Base-by-base conservation (phyloP, 2,329 filamentous ascomycete genomes). In the Alternaria viburni region DNA sequence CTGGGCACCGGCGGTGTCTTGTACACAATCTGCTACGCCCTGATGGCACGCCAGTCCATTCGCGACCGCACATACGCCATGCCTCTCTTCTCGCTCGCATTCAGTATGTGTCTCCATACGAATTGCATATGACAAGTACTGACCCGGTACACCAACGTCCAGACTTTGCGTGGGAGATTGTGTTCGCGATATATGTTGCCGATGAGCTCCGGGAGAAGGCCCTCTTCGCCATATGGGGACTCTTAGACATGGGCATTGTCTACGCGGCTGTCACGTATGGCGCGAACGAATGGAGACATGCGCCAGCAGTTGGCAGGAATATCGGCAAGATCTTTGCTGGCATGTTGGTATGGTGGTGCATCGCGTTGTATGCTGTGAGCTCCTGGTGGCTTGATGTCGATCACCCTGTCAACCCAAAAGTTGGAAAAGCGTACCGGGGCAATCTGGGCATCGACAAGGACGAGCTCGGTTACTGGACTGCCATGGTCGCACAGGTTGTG, bases 151-250 rank as follows among this genome's bases (percentile, higher is more conserved):
- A 41, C 36, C 36, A 10, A 10, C 5, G 8, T 41, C 11, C 3
- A 41, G 36, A 87, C 62, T 79, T 86, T 32, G 81, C 81, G 2
- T 87, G 85, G 85, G 85, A 87, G 69, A 72, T 85, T 3, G 77
- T 87, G 57, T 85, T 84, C 73, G 80, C 80, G 3, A 74, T 85
- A 23, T 83, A 79, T 65, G 83, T 86, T 15, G 78, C 81, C 60
- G 84, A 86, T 62, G 73, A 77, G 5, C 69, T 73, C 1, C 69
- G 84, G 10, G 85, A 87, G 68, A 75, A 76, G 12, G 65, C 76
- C 15, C 83, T 83, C 26, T 86, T 86, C 70, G 67, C 65, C 1
- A 64, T 82, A 54, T 87, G 86, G 85, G 77, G 87, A 30, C 45
- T 85, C 4, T 79, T 87, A 15, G 85, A 87, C 72, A 62, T 83